Base-by-base conservation (phyloP, 2,329 filamentous ascomycete species). In the Hirsutella minnesotensis region DNA sequence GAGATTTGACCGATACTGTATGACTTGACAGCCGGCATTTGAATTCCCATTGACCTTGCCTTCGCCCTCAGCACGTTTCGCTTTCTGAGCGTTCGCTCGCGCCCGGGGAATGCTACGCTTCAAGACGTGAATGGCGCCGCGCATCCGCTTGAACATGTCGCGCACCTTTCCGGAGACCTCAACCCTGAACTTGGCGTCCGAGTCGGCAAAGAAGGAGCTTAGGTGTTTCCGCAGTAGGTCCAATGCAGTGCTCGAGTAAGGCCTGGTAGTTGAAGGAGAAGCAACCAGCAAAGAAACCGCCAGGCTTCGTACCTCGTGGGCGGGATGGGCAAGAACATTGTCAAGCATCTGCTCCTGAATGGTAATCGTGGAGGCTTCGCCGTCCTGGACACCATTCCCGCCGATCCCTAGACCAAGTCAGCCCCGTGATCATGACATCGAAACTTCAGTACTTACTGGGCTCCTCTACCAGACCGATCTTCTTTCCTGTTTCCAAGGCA, bases 181-280 rank as follows among this genome's bases (percentile, higher is more conserved):
- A 45, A 89, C 83, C 44, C 92, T 79, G 50, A 89, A 83, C 53
- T 90, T 87, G 5, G 90, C 81, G 56, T 95, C 88, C 0, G 85
- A 79, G 48, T 95, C 89, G 3, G 86, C 78, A 56, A 94, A 83
- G 49, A 90, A 78, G 15, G 81, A 74, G 1, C 75, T 71, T 3
- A 96, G 63, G 45, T 86, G 78, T 29, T 66, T 68, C 42, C 71
- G 71, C 3, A 96, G 65, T 12, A 83, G 70, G 3, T 64, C 59
- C 3, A 95, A 67, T 0, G 81, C 73, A 9, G 66, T 69, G 0
- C 63, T 53, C 0, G 81, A 81, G 41, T 94, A 80, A 1, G 87
- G 83, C 41, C 77, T 79, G 3, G 84, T 87, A 1, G 81, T 81
- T 2, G 83, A 78, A 9, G 80, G 77, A 0, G 86, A 90, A 9